Evolutionary conservation across 495 filamentous ascomycete genomes (phyloP).

Genomic region (Hypoxylon lienhwacheense): DNA sequence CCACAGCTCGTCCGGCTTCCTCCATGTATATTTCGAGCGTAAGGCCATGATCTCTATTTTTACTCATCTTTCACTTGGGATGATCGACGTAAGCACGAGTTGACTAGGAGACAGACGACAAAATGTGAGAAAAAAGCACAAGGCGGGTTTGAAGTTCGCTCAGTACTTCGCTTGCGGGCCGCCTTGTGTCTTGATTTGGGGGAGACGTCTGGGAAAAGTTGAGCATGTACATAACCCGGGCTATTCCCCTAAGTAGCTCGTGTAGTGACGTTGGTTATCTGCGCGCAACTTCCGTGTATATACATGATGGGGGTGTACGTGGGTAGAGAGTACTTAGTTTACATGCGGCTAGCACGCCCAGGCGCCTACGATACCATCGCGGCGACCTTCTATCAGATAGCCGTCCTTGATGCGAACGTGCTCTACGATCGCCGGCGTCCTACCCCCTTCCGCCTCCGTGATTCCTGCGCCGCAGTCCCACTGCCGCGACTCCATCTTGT

Average conservation of each 20-base stretch:
- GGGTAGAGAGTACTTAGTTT: not conserved
- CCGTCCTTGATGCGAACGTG: constrained; percentile 90
- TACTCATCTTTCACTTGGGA: too few species aligned
- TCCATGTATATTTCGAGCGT: too few species aligned
- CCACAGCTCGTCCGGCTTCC: too few species aligned
- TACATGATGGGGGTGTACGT: constrained; percentile 7
- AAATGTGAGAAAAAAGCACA: too few species aligned
- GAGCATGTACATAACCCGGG: not conserved
- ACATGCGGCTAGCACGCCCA: constrained; percentile 72
- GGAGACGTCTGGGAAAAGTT: not conserved
- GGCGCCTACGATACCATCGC: constrained; percentile 84
- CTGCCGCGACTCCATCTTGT: constrained; percentile 92
- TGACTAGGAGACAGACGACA: too few species aligned
- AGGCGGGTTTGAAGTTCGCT: too few species aligned
- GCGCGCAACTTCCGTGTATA: constrained; percentile 16
- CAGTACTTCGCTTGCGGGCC: too few species aligned
- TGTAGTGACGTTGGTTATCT: constrained; percentile 9
- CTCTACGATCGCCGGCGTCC: constrained; percentile 71
- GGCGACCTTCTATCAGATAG: constrained; percentile 87
- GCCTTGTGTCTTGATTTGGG: too few species aligned
- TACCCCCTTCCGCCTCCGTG: constrained; percentile 61
- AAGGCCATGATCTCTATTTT: too few species aligned
- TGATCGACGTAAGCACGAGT: too few species aligned
- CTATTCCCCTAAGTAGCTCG: not conserved
- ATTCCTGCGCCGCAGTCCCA: constrained; percentile 95